Conservation (phyloP, 2,329 filamentous ascomycete species). For the Aspergillus brasiliensis region DNA sequence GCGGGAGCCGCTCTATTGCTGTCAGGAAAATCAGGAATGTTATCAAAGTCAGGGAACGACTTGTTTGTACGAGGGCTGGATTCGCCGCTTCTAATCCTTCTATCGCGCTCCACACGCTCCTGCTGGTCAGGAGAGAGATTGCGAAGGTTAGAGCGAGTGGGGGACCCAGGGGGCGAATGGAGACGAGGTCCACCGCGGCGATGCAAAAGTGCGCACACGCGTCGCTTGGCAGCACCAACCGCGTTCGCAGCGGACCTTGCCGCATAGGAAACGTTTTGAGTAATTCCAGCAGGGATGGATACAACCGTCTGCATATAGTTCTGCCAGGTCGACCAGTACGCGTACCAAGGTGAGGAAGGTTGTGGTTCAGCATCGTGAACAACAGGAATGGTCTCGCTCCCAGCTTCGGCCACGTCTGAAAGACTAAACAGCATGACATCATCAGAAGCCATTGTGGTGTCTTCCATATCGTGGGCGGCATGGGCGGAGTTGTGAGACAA, state of each 20-base stretch:
- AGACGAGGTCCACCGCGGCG: not conserved
- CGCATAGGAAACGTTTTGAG: slow-evolving; percentile 12
- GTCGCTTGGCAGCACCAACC: slow-evolving; percentile 13
- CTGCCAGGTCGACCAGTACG: slow-evolving; percentile 8
- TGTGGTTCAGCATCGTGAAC: not conserved
- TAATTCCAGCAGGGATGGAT: not conserved
- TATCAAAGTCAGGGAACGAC: slow-evolving; percentile 19
- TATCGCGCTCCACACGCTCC: slow-evolving; percentile 11
- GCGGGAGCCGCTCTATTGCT: not conserved
- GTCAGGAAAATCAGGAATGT: slow-evolving; percentile 11
- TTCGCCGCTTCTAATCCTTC: slow-evolving; percentile 19
- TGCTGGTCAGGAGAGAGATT: slow-evolving; percentile 19
- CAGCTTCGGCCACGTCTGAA: not conserved
- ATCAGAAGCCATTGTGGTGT: slow-evolving; percentile 7
- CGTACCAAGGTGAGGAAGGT: not conserved
- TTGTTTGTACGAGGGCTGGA: slow-evolving; percentile 4
- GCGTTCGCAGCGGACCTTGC: slow-evolving; percentile 17
- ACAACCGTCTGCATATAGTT: slow-evolving; percentile 7
- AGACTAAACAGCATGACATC: not conserved
- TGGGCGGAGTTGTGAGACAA: not conserved
- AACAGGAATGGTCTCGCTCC: not conserved
- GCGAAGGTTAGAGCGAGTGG: slow-evolving; percentile 18
- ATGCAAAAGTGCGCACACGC: slow-evolving; percentile 9
- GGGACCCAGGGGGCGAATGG: slow-evolving; percentile 9
- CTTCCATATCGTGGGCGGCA: not conserved